These are phyloP conservation scores for Sordaria brevicollis DNA, from an alignment of 495 filamentous ascomycete species.

Conservation along the genomic window DNA sequence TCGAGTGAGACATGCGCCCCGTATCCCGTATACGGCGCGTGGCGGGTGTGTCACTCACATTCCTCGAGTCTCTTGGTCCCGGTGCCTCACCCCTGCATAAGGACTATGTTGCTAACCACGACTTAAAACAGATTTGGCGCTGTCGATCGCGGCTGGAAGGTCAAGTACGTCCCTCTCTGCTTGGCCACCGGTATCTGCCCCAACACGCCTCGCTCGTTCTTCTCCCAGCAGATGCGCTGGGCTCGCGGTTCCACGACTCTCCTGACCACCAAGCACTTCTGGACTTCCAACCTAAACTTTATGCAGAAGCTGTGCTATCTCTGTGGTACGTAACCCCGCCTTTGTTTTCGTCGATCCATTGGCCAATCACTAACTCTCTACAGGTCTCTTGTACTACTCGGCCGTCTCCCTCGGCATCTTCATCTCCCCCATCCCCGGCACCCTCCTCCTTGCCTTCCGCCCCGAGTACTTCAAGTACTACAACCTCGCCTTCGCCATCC, in stretches of 20 bases:
- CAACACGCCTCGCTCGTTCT: slow-evolving; percentile 24
- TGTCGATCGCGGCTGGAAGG: slow-evolving; percentile 24
- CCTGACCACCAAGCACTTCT: slow-evolving; percentile 21
- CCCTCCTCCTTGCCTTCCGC: slow-evolving; percentile 17
- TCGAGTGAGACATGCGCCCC: background rate
- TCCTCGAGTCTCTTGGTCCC: background rate
- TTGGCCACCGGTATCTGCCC: slow-evolving; percentile 25
- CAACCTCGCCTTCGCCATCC: slow-evolving; percentile 24
- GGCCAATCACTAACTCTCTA: background rate
- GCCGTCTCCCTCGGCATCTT: slow-evolving; percentile 25
- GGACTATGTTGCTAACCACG: background rate
- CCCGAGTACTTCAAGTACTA: slow-evolving; percentile 26
- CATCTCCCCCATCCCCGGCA: slow-evolving; percentile 24
- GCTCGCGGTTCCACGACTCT: slow-evolving; percentile 22
- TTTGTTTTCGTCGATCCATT: background rate
- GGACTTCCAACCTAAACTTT: slow-evolving; percentile 18
- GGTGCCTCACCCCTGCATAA: background rate
- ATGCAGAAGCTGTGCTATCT: slow-evolving; percentile 26
- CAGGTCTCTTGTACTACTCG: slow-evolving; percentile 24
- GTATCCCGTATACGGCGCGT: background rate
- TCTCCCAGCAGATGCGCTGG: slow-evolving; percentile 28
- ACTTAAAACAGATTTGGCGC: slow-evolving; percentile 13
- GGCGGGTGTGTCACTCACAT: background rate
- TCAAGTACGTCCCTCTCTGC: slow-evolving; percentile 23
- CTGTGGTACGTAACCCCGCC: slow-evolving; percentile 7